phyloP scores from a whole-genome alignment of 2,329 filamentous ascomycete species.

The Aaosphaeria arxii region DNA sequence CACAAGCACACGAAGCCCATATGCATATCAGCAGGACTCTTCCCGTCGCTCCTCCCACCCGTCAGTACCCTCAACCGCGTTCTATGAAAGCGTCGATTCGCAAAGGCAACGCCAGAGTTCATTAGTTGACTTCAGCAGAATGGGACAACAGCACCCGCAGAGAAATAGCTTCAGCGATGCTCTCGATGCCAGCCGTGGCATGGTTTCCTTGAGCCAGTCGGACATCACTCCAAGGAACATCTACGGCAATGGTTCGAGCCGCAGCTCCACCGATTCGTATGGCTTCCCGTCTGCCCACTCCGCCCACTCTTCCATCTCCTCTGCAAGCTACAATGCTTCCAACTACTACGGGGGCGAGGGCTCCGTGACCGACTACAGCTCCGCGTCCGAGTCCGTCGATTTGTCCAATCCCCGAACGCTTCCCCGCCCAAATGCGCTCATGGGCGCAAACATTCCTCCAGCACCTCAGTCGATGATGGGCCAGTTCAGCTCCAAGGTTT shows the following conservation, averaged over 20 bases:
- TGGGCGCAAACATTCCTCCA: conserved; percentile 64
- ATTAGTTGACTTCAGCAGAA: conserved; percentile 64
- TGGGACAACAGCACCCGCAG: conserved; percentile 56
- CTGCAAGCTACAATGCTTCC: conserved; percentile 71
- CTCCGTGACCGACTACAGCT: conserved; percentile 90
- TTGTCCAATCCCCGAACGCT: conserved; percentile 77
- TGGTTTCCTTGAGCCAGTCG: conserved; percentile 87
- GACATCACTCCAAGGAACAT: conserved; percentile 85
- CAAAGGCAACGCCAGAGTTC: conserved; percentile 56
- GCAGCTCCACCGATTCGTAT: conserved; percentile 81
- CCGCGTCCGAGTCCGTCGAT: conserved; percentile 81
- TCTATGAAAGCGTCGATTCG: conserved; percentile 48
- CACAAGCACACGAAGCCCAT: conserved; percentile 51
- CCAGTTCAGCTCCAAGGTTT: conserved; percentile 95
- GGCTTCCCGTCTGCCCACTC: conserved; percentile 85
- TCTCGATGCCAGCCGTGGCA: conserved; percentile 87
- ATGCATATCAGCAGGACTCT: conserved; percentile 55
- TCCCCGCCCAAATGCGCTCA: conserved; percentile 68
- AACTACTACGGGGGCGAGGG: conserved; percentile 81
- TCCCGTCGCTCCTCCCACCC: conserved; percentile 75
- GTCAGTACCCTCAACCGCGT: conserved; percentile 64
- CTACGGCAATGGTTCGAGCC: conserved; percentile 66
- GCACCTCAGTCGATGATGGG: conserved; percentile 98
- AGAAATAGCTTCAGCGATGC: conserved; percentile 78
- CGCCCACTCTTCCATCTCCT: conserved; percentile 85